Evolutionary conservation across 2,329 filamentous ascomycete genomes (phyloP), one percentile per base, ranked within the genome.

Genomic region (Madurella mycetomatis): DNA sequence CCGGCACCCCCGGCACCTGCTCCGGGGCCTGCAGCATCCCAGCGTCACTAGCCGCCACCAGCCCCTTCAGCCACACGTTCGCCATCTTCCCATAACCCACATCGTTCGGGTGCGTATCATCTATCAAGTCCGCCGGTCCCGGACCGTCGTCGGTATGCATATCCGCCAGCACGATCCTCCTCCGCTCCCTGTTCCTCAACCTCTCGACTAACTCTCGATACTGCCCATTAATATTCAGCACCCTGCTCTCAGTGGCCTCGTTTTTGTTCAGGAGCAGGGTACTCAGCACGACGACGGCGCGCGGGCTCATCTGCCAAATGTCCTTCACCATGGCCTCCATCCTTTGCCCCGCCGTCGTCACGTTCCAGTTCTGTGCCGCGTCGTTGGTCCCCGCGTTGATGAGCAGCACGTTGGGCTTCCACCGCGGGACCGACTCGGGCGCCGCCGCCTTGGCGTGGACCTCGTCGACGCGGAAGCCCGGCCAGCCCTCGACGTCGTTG

Each of bases 301-400:
- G 55, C 5, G 69, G 68, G 12, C 69, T 70, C 16, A 60, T 55
- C 1, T 1, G 11, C 62, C 67, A 70, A 32, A 76, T 47, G 50
- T 66, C 66, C n/a, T 68, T 61, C 34, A 76, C 52, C 63, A 76
- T 49, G n/a, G 58, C 56, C 37, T 64, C 65, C 61, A 72, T 68
- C 32, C 73, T 67, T 13, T 62, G 57, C 37, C 65, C 67, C 5
- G 68, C 68, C 30, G 55, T 47, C 30, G 54, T 54, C 9, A 73
- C 53, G 41, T 72, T 62, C 51, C 56, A 63, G 55, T 66, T 52
- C 53, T 72, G 70, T 15, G 62, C 19, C 44, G 71, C 73, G 59
- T 77, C 73, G 56, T 76, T 76, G 45, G 74, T 76, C 48, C 74
- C 74, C 11, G 66, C 69, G 60, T 76, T 75, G 60, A 76, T 60